Conservation (phyloP, 192 early-diverging fungal genomes). For the Piromyces finnis region DNA sequence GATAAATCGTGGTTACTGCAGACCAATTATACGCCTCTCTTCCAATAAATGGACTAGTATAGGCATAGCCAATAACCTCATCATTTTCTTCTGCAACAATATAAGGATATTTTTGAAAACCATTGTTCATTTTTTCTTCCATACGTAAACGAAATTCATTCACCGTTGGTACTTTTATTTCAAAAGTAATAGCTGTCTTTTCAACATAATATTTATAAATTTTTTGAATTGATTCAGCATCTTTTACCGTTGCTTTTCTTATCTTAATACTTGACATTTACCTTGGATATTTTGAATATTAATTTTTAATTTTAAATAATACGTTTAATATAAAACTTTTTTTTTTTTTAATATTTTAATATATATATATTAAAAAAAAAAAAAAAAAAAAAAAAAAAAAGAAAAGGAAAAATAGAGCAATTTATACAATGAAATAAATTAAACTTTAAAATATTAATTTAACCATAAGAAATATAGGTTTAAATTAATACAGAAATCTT, state of each 20-base stretch:
- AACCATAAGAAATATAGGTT: no score
- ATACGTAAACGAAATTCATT: background rate
- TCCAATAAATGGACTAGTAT: background rate
- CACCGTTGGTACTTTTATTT: background rate
- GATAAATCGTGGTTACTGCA: background rate
- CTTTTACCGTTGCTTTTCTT: background rate
- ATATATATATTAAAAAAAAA: no score
- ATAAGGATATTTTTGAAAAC: background rate
- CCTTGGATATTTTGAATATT: no score
- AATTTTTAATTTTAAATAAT: no score
- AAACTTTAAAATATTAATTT: no score
- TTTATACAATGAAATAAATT: no score
- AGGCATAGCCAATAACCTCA: background rate
- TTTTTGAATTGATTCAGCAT: background rate
- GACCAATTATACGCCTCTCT: background rate
- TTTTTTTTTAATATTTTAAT: no score
- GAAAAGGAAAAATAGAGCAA: no score
- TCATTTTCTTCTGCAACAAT: background rate
- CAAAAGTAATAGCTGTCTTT: background rate
- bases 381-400: no score
- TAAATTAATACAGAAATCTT: no score
- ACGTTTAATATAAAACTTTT: no score
- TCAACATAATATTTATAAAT: background rate
- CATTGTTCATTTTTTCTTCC: background rate
- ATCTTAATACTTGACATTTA: background rate